Evolutionary conservation across 2,329 filamentous ascomycete genomes (phyloP), one percentile per base, ranked within the genome.

Genomic region (Ophiocordyceps camponoti-rufipedis): DNA sequence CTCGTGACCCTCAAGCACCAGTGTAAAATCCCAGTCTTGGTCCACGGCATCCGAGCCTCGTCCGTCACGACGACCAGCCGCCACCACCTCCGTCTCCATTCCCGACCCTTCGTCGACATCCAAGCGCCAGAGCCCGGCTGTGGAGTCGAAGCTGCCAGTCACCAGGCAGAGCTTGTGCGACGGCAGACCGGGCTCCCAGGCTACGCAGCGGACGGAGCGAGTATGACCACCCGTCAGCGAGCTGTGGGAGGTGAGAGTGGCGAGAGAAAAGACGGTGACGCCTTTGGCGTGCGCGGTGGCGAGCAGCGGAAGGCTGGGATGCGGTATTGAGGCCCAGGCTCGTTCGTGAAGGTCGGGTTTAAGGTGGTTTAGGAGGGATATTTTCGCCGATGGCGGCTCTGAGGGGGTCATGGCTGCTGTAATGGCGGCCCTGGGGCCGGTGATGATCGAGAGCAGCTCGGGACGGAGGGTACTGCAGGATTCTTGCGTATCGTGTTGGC

Each of bases 1-100:
- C 57, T 96, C 91, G 60, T 96, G 91, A 0, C 91, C 91, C 56
- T 96, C 91, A 1, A 98, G 72, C 1, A 96, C 82, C 8, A 95
- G 80, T 0, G 84, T 84, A 56, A 95, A 93, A 44, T 87, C 81
- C 85, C 91, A 98, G 49, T 94, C 88, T 45, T 76, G 68, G 2
- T 68, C 3, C 23, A 3, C 67, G 12, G 43, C 12, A 43, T 69
- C 68, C 50, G 33, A 38, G 23, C 23, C 23, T 38, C 70, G 69
- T 52, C 75, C 74, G 48, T 41, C 42, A 46, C 46, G 19, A 49
- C 13, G 53, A 19, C 29, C 43, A 28, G 11, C 33, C 12, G 43
- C 19, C 2, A 35, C 43, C 11, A 48, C 12, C 16, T 44, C 42
- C 12, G 28, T 40, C 42, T 48, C 47, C 19, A 48, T 23, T 12